Conservation (phyloP, 2,329 filamentous ascomycete genomes). For the Onygena corvina region DNA sequence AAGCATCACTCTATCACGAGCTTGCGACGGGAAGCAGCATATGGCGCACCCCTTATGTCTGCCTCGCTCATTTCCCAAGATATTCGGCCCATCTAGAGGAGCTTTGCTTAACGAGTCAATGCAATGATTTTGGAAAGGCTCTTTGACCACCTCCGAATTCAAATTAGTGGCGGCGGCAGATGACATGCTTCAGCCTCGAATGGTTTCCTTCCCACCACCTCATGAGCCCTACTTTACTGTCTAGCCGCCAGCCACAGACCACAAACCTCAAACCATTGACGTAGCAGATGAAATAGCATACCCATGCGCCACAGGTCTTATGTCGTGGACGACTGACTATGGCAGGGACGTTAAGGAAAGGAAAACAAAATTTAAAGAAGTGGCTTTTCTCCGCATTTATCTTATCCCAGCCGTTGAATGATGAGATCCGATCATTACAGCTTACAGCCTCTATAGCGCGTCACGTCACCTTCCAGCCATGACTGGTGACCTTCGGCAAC, state of each 20-base stretch:
- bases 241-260: background rate
- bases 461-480: background rate
- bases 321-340: slow-evolving; percentile 1
- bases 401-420: background rate
- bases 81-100: no score
- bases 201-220: background rate
- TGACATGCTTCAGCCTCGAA: slow-evolving; percentile 6
- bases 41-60: background rate
- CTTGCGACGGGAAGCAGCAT: background rate
- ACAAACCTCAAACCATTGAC: background rate
- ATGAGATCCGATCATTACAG: background rate
- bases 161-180: slow-evolving; percentile 1
- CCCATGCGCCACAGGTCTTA: background rate
- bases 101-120: no score
- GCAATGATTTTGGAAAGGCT: no score
- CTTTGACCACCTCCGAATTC: no score
- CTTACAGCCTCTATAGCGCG: background rate
- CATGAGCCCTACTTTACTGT: background rate
- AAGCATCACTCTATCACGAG: background rate
- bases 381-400: background rate
- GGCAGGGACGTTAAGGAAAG: background rate
- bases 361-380: background rate
- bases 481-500: background rate
- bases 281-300: background rate
- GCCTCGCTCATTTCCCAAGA: background rate